A percentile compares a stretch with the other conserved stretches of the same genome.
These are phyloP conservation scores for Hylodesmum podocarpum DNA, from an alignment of 306 rosid species.

Conservation along the genomic window DNA sequence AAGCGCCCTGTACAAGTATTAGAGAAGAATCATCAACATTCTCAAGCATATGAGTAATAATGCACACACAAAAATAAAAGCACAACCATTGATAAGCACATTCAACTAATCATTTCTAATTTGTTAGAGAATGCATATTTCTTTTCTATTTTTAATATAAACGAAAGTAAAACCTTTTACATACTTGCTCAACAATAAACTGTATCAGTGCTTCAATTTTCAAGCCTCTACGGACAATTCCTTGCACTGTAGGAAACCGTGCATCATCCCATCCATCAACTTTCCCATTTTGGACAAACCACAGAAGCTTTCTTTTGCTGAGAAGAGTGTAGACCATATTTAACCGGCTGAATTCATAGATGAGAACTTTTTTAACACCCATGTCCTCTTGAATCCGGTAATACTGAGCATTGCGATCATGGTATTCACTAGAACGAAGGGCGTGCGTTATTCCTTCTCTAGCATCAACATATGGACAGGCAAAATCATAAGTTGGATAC, in stretches of 20 bases:
- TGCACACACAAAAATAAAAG: background rate
- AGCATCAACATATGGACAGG: slow-evolving; percentile 96
- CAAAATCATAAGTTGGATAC: slow-evolving; percentile 92
- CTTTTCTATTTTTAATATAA: background rate
- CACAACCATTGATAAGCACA: background rate
- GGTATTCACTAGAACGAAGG: slow-evolving; percentile 94
- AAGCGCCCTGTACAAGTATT: slow-evolving; percentile 68
- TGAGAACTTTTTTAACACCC: slow-evolving; percentile 71
- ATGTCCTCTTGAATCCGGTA: slow-evolving; percentile 78
- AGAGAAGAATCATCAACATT: slow-evolving; percentile 22
- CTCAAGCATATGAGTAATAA: slow-evolving; percentile 3
- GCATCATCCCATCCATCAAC: slow-evolving; percentile 99
- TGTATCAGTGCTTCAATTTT: slow-evolving; percentile 85
- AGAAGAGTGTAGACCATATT: slow-evolving; percentile 97
- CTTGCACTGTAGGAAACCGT: slow-evolving; percentile 93
- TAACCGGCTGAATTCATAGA: slow-evolving; percentile 89
- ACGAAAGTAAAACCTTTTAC: slow-evolving; percentile 21
- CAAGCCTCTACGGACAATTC: slow-evolving; percentile 90
- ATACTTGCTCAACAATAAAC: slow-evolving; percentile 91
- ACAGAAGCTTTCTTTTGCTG: slow-evolving; percentile 90
- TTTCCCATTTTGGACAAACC: slow-evolving; percentile 93
- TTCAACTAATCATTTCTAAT: background rate
- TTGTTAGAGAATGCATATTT: slow-evolving; percentile 19
- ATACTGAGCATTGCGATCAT: slow-evolving; percentile 91
- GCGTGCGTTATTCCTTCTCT: slow-evolving; percentile 87